These are phyloP conservation scores for Dunaliella sp. DNA, from an alignment of 139 green algal genomes.

Conservation along the genomic window DNA sequence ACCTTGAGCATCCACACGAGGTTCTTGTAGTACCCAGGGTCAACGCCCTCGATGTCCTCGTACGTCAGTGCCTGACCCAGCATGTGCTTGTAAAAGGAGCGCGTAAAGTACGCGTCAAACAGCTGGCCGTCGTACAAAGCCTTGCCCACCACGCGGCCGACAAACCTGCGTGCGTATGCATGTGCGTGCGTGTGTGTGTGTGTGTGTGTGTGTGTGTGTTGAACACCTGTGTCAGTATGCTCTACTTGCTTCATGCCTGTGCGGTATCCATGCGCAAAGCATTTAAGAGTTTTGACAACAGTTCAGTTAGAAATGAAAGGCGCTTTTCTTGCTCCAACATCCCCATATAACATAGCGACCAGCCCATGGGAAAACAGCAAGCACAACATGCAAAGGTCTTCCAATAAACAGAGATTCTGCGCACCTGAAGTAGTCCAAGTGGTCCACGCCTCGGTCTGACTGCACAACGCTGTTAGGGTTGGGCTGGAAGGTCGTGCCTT, in stretches of 20 bases:
- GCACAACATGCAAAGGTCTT: too few species aligned
- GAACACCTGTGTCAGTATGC: too few species aligned
- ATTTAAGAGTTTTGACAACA: not conserved
- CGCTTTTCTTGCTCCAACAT: too few species aligned
- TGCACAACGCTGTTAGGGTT: conserved; percentile 91
- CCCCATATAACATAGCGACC: too few species aligned
- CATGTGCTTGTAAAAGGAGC: conserved; percentile 99
- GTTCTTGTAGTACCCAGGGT: conserved; percentile 96
- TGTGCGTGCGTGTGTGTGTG: not conserved
- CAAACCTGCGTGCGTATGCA: conserved; percentile 44
- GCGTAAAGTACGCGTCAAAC: conserved; percentile 96
- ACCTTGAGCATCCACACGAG: conserved; percentile 84
- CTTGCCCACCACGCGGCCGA: conserved; percentile 79
- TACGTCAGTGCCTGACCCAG: conserved; percentile 86
- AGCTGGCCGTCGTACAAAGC: conserved; percentile 91
- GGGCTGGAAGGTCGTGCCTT: conserved; percentile 93
- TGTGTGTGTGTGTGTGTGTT: too few species aligned
- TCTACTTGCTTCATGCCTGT: too few species aligned
- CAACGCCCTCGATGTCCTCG: conserved; percentile 94
- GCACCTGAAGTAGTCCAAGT: conserved; percentile 96
- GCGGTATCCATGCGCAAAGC: not conserved
- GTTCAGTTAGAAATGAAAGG: not conserved
- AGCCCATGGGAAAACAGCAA: too few species aligned
- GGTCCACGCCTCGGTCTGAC: conserved; percentile 81
- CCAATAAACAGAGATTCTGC: too few species aligned